Evolutionary conservation across 2,329 filamentous ascomycete species (phyloP).

Genomic region (Xylaria arbuscula): DNA sequence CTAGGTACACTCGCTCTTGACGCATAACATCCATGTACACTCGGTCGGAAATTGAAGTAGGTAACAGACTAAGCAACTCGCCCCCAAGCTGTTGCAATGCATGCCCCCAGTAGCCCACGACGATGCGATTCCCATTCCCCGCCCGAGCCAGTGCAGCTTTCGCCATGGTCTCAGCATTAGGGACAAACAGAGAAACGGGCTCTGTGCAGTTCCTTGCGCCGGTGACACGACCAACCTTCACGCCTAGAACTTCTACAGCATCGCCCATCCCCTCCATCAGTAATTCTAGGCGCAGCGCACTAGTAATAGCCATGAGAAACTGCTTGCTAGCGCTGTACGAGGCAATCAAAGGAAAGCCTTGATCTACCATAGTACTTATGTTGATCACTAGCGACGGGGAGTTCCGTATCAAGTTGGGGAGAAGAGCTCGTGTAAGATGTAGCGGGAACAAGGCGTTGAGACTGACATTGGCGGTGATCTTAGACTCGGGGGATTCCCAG

Average conservation of each 20-base stretch:
- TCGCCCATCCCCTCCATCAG: conserved; percentile 33
- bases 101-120: conserved; percentile 35
- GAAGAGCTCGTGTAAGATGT: conserved; percentile 59
- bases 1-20: not conserved
- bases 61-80: not conserved
- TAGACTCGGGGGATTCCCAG: conserved; percentile 50
- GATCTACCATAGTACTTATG: conserved; percentile 59
- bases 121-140: conserved; percentile 27
- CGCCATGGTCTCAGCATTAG: conserved; percentile 30
- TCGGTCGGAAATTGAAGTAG: not conserved
- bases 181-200: conserved; percentile 25
- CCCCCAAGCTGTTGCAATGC: conserved; percentile 8
- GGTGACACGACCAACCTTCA: not conserved
- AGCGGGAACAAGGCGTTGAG: conserved; percentile 63
- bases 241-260: not conserved
- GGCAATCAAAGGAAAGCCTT: conserved; percentile 60
- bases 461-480: conserved; percentile 57
- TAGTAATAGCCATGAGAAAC: conserved; percentile 57
- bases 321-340: conserved; percentile 61
- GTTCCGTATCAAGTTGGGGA: conserved; percentile 57
- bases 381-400: conserved; percentile 61
- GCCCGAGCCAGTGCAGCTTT: conserved; percentile 30
- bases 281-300: conserved; percentile 56
- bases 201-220: conserved; percentile 7
- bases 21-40: conserved; percentile 1